phyloP scores from a whole-genome alignment of 2,329 filamentous ascomycete species.

The Thelonectria discophora region DNA sequence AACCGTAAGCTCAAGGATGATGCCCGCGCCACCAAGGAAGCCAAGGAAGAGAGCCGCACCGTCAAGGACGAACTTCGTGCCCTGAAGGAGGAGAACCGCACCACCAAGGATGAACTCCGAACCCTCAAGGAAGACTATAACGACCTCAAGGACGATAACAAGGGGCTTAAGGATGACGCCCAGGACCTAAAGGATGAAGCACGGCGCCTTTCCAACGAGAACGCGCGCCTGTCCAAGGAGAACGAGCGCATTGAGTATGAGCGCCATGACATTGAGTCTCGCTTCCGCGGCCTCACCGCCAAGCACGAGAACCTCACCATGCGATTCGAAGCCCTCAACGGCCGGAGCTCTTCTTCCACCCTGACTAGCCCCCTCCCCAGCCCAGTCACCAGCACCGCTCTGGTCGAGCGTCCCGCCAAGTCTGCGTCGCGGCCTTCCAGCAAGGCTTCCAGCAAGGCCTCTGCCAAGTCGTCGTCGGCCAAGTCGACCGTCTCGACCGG shows the following conservation, averaged over 20 bases:
- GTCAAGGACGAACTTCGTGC: constrained; percentile 40
- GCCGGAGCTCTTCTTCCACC: constrained; percentile 33
- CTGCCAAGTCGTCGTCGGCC: constrained; percentile 33
- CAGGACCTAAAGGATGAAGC: constrained; percentile 38
- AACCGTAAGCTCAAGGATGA: constrained; percentile 23
- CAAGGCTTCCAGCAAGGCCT: constrained; percentile 45
- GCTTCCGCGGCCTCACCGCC: constrained; percentile 41
- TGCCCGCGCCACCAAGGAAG: constrained; percentile 17
- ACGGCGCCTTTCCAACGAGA: constrained; percentile 16
- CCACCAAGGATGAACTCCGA: constrained; percentile 40
- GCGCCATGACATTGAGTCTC: constrained; percentile 40
- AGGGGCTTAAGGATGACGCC: constrained; percentile 41
- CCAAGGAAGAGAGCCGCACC: constrained; percentile 35
- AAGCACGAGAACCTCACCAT: constrained; percentile 44
- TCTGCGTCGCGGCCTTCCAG: constrained; percentile 41
- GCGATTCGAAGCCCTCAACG: constrained; percentile 42
- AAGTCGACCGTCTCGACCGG: constrained; percentile 30
- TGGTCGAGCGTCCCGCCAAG: constrained; percentile 42
- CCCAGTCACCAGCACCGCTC: constrained; percentile 33
- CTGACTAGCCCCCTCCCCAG: constrained; percentile 40
- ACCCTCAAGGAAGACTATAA: constrained; percentile 38
- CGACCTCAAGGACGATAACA: constrained; percentile 40
- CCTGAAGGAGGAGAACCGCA: constrained; percentile 40
- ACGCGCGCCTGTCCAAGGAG: constrained; percentile 35
- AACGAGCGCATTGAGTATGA: constrained; percentile 43